phyloP scores from a whole-genome alignment of 345 rosid genomes.

The Streptanthus diversifolius region DNA sequence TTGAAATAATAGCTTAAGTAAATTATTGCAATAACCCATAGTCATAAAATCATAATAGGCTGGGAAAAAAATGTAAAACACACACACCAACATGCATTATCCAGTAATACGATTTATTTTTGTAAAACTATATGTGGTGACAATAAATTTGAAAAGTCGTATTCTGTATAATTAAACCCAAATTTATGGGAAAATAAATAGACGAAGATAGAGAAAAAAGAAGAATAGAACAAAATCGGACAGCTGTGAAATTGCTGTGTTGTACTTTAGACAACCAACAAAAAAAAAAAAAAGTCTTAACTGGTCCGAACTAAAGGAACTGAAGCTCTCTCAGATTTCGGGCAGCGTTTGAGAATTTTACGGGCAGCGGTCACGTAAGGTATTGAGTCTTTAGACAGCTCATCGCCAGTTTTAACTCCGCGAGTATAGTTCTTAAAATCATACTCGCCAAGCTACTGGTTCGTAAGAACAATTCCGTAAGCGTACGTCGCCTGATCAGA shows the following conservation, averaged over 20 bases:
- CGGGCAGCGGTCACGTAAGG: conserved; percentile 27
- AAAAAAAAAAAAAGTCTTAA: conserved; percentile 13
- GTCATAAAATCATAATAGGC: background rate
- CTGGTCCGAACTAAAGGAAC: conserved; percentile 32
- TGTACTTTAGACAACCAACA: conserved; percentile 30
- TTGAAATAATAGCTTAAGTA: background rate
- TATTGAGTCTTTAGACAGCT: conserved; percentile 29
- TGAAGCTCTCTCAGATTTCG: conserved; percentile 28
- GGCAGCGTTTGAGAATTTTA: conserved; percentile 23
- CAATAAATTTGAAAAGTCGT: conserved; percentile 28
- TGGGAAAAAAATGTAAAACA: background rate
- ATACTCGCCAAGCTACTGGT: conserved; percentile 21
- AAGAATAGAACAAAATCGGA: conserved; percentile 15
- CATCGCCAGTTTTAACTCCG: conserved; percentile 24
- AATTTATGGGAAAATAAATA: background rate
- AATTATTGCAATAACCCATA: background rate
- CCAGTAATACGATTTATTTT: background rate
- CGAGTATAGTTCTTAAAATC: background rate
- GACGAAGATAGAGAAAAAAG: background rate
- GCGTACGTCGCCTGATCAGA: conserved; percentile 3
- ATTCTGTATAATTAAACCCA: background rate
- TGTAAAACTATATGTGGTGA: background rate
- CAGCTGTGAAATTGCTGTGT: conserved; percentile 38
- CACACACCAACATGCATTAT: conserved; percentile 18
- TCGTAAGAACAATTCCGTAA: background rate